Percentiles rank a stretch among this genome's conserved stretches.
Evolutionary conservation across 2,329 filamentous ascomycete species (phyloP).

Genomic region (Falciphora oryzae): DNA sequence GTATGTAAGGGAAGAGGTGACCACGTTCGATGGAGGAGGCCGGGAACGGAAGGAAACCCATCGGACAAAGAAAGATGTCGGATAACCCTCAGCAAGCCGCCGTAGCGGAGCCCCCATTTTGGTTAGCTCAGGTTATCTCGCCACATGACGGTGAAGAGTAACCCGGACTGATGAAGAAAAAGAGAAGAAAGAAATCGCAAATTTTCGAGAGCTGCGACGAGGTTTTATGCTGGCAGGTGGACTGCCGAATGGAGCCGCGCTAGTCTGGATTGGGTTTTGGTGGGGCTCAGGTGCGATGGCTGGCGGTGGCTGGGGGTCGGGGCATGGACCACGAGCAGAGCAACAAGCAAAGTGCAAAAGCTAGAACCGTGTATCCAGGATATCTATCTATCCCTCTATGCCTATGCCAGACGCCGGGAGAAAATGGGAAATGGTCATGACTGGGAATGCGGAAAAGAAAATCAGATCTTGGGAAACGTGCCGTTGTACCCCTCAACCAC

Average conservation of each 20-base stretch:
- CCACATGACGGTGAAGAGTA: constrained; percentile 47
- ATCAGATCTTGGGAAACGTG: constrained; percentile 45
- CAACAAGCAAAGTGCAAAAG: not conserved
- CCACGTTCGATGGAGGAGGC: constrained; percentile 43
- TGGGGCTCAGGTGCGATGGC: not conserved
- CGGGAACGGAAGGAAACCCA: constrained; percentile 52
- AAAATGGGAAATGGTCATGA: not conserved
- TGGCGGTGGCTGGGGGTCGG: not conserved
- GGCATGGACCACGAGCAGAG: no score
- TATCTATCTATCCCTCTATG: not conserved
- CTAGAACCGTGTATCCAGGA: not conserved
- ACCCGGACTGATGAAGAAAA: constrained; percentile 40
- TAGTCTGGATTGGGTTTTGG: not conserved
- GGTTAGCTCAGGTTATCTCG: constrained; percentile 29
- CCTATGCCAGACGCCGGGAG: not conserved
- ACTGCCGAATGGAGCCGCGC: not conserved
- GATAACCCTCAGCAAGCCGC: constrained; percentile 51
- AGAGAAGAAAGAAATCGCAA: constrained; percentile 17
- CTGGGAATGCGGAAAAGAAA: not conserved
- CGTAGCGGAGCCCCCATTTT: constrained; percentile 43
- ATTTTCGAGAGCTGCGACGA: not conserved
- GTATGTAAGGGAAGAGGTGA: constrained; percentile 37
- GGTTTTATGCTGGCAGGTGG: not conserved
- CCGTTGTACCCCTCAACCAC: constrained; percentile 70
- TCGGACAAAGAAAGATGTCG: constrained; percentile 27